Evolutionary conservation across 805 yeast genomes (phyloP).

Genomic region (Wickerhamomyces chambardii): DNA sequence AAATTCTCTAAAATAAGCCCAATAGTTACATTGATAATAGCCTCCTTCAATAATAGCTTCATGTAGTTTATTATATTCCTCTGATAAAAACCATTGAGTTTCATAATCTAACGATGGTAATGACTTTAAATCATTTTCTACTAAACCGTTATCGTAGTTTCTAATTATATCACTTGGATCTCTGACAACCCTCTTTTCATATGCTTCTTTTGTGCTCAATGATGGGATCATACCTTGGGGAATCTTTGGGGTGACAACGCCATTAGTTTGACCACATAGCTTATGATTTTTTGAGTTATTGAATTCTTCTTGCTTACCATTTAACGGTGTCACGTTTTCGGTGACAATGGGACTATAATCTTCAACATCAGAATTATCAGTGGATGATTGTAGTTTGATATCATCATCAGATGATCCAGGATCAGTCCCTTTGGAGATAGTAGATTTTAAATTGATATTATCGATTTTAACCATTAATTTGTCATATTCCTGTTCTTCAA

Average conservation of each 20-base stretch:
- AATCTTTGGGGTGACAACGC: slow-evolving; percentile 37
- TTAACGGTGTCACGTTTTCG: too few relatives aligned
- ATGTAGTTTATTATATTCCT: slow-evolving; percentile 55
- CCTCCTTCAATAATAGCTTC: slow-evolving; percentile 44
- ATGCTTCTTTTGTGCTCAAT: slow-evolving; percentile 22
- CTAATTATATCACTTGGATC: slow-evolving; percentile 47
- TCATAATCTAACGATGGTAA: slow-evolving; percentile 60
- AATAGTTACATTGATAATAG: slow-evolving; percentile 63
- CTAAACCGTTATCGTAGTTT: slow-evolving; percentile 47
- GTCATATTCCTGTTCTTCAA: slow-evolving; percentile 17
- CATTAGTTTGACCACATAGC: slow-evolving; percentile 31
- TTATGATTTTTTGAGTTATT: not conserved
- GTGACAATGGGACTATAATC: too few relatives aligned
- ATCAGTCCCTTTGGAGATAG: not conserved
- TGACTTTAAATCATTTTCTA: slow-evolving; percentile 42
- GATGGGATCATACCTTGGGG: slow-evolving; percentile 39
- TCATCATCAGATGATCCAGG: slow-evolving; percentile 1
- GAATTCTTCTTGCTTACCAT: not conserved
- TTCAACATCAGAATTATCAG: slow-evolving; percentile 11
- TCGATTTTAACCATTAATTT: not conserved
- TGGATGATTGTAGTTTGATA: slow-evolving; percentile 3
- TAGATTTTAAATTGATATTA: too few relatives aligned
- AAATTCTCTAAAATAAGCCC: slow-evolving; percentile 63
- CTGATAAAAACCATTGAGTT: slow-evolving; percentile 51
- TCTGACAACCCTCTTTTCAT: slow-evolving; percentile 26